These are phyloP conservation scores for Echinosophora koreensis DNA, from an alignment of 306 rosid species.

Conservation along the genomic window DNA sequence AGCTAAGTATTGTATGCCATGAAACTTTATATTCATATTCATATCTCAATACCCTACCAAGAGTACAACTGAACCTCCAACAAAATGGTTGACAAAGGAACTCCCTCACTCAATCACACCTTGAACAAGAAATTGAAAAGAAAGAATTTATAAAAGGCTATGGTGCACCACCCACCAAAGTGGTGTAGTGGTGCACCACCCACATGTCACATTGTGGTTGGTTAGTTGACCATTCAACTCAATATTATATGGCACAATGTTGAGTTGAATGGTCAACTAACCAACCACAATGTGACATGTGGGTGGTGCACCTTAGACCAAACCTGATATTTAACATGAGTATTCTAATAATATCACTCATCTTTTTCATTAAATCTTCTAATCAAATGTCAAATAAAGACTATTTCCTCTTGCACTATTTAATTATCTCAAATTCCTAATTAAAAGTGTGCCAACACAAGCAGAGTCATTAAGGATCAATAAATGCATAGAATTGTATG, in stretches of 20 bases:
- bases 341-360: slow-evolving; percentile 24
- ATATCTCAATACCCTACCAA: slow-evolving; percentile 18
- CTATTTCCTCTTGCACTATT: neutral
- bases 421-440: slow-evolving; percentile 10
- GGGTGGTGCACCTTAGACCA: too few species aligned
- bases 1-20: slow-evolving; percentile 38
- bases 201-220: too few species aligned
- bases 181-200: too few species aligned
- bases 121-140: slow-evolving; percentile 3
- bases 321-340: slow-evolving; percentile 23
- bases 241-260: too few species aligned
- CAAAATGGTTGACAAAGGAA: slow-evolving; percentile 19
- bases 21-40: slow-evolving; percentile 32
- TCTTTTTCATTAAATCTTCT: slow-evolving; percentile 26
- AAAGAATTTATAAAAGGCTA: too few species aligned
- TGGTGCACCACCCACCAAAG: too few species aligned
- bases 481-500: slow-evolving; percentile 31
- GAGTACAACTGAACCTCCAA: slow-evolving; percentile 14
- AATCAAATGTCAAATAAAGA: neutral
- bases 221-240: too few species aligned
- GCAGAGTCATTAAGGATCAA: slow-evolving; percentile 27
- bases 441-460: slow-evolving; percentile 21
- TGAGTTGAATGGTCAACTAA: too few species aligned
- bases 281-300: too few species aligned
- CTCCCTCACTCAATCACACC: slow-evolving; percentile 24